Base-by-base conservation (phyloP, 2,329 filamentous ascomycete genomes). In the Phaeosphaeria sp. region DNA sequence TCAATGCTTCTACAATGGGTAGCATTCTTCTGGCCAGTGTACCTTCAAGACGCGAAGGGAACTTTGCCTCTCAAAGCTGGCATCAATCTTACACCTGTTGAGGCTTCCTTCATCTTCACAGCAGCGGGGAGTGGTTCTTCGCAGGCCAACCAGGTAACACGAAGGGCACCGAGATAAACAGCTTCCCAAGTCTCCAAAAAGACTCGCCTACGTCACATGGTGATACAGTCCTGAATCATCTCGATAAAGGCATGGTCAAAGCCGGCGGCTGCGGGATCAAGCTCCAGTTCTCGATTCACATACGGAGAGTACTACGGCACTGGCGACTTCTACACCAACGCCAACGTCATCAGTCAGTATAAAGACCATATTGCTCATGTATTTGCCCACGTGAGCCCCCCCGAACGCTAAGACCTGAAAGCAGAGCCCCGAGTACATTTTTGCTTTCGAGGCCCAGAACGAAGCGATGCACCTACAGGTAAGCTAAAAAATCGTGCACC, bases 381-480 rank as follows among this genome's bases (percentile, higher is more conserved):
- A 10, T 50, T 62, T 13, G 39, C 50, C 5, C 59, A 59, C 27
- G 54, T 58, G 6, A 62, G 59, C 15, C 50, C 55, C 55, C n/a
- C 11, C 41, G 1, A 62, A 48, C 11, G 54, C 52, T 1, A 62
- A 59, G 46, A 55, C 59, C 7, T 62, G 59, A 55, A 50, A 46
- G 2, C 44, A 58, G 15, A 62, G 59, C 53, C 52, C 55, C 2
- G 59, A 62, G 22, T 62, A 62, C 47, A 62, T 62, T n/a, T 62
- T 62, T n/a, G 59, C 55, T 1, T 62, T 62, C n/a, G 59, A 62
- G 27, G 59, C 59, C 13, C 55, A 62, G 33, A 62, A 62, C 33
- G 59, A 62, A 43, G 53, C 59, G 5, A 62, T 62, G 59, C 59
- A 59, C 25, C 59, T 52, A 3, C 55, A 56, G 36, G 59, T 62